Base-by-base conservation (phyloP, 495 filamentous ascomycete species). In the Chaetomium cochliodes region DNA sequence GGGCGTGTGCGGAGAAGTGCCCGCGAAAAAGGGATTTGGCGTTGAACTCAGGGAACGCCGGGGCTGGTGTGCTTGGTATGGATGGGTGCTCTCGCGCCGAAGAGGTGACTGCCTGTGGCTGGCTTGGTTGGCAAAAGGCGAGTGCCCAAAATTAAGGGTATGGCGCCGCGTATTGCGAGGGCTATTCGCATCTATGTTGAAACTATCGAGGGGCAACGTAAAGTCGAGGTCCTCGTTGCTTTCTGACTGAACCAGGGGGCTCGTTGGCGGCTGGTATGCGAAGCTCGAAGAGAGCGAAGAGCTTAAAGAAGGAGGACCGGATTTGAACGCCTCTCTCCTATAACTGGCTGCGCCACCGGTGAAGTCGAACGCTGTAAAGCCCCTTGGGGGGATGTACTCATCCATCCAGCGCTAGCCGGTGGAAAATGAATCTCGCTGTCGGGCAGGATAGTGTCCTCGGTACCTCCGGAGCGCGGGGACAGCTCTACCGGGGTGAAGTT, bases 241-340 rank as follows among this genome's bases (percentile, higher is more conserved):
- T 63, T 92, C 90, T 65, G 92, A 92, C 70, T 97, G 87, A 3
- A 93, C 92, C 25, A 98, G 79, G 22, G 94, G 96, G 65, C 92
- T 98, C 13, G 94, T 98, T 6, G 94, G 93, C 4, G 90, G 85
- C 73, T 92, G 90, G 50, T 94, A 87, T 22, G 90, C 81, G 74
- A 96, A 97, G 66, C 86, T 92, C 2, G 90, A 91, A 0, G 91
- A 89, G n/a, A 85, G 77, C 18, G 90, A 90, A 3, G 89, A 89
- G 11, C 88, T 88, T 5, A 93, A 68, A 0, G 91, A 92, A 16
- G 88, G 86, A 46, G 88, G 80, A 69, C 75, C 59, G 69, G 65
- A 68, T 46, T 60, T 74, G 66, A 74, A 77, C 16, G 66, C 70
- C 62, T 74, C 74, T 59, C 65, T 62, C 50, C 65, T 65, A 57